Base-by-base conservation (phyloP, 1,284 basidiomycete genomes). In the Apiotrichum veenhuisii region DNA sequence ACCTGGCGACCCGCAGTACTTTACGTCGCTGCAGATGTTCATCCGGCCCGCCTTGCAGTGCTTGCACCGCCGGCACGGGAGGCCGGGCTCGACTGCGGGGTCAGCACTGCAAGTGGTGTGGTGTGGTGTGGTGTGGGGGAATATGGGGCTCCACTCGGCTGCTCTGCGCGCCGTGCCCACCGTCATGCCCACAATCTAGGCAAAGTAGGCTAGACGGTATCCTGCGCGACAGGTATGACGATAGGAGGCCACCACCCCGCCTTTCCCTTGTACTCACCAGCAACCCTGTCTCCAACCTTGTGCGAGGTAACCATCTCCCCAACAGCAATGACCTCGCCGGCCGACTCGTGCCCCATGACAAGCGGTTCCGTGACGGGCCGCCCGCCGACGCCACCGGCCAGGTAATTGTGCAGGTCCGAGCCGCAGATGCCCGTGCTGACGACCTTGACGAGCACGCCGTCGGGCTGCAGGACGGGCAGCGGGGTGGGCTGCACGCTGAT, bases 41-140 rank as follows among this genome's bases (percentile, higher is more conserved):
- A 91, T 90, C 50, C 83, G 82, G n/a, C 91, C 91, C 50, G 81
- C 77, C 77, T 91, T 77, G 68, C 77, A 78, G 63, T 73, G 72
- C 20, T 63, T 48, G 56, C 77, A 78, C 17, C 72, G 58, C 43
- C 75, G 62, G 64, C 77, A 78, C 73, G 66, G 82, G 80, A 74
- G 77, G 81, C 66, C 83, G 79, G 64, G 88, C 83, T 67, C 86
- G 77, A 63, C 86, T 74, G 48, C 12, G 12, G 30, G 12, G 30
- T 5, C 3, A 11, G 40, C 25, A 50, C 37, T 22, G 18, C 7
- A 17, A 12, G 37, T 38, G 2, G n/a, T 20, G 18, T 1, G 34
- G 8, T n/a, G n/a, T n/a, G n/a, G n/a, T n/a, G n/a, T n/a, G n/a
- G n/a, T n/a, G n/a, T n/a, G n/a, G n/a, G n/a, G n/a, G n/a, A n/a